A percentile compares a stretch with the other conserved stretches of the same genome.
phyloP scores from a whole-genome alignment of 1,284 basidiomycete genomes.

The Cutaneotrichosporon spelunceum region DNA sequence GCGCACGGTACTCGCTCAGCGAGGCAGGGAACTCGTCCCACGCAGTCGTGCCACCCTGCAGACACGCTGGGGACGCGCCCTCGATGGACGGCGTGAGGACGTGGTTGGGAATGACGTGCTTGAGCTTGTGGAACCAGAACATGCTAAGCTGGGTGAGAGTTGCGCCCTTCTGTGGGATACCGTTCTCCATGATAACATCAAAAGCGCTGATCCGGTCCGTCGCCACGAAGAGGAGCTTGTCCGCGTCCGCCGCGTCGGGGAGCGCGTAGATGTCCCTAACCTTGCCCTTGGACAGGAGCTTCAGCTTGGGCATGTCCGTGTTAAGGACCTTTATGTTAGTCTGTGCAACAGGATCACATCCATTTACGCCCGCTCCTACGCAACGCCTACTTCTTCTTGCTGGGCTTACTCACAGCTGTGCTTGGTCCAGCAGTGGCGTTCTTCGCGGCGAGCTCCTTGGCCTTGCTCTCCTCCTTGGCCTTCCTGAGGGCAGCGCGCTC shows the following conservation, averaged over 20 bases:
- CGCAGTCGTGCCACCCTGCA: constrained; percentile 52
- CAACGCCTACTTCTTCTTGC: neutral
- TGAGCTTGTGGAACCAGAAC: constrained; percentile 91
- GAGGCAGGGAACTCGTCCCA: constrained; percentile 69
- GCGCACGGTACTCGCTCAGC: constrained; percentile 58
- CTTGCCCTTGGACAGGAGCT: constrained; percentile 78
- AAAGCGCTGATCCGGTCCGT: constrained; percentile 95
- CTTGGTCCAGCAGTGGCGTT: constrained; percentile 8
- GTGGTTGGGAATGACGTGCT: constrained; percentile 77
- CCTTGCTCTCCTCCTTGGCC: constrained; percentile 47
- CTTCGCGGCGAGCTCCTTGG: constrained; percentile 40
- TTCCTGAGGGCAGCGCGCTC: constrained; percentile 43
- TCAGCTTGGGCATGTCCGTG: constrained; percentile 54
- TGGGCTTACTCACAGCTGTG: constrained; percentile 1
- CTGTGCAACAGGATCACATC: constrained; percentile 5
- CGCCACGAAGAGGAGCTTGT: constrained; percentile 82
- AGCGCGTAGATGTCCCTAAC: constrained; percentile 83
- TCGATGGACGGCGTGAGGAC: constrained; percentile 62
- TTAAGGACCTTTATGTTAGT: constrained; percentile 26
- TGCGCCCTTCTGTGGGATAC: constrained; percentile 89
- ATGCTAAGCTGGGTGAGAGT: constrained; percentile 84
- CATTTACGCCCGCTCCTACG: neutral
- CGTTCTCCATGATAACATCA: constrained; percentile 90
- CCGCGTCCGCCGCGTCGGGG: constrained; percentile 58
- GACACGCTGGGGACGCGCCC: constrained; percentile 18